Percentiles rank a stretch among this genome's conserved stretches.
These are phyloP conservation scores for Oryza nivara DNA, from an alignment of 176 grass and related monocot species.

Conservation along the genomic window DNA sequence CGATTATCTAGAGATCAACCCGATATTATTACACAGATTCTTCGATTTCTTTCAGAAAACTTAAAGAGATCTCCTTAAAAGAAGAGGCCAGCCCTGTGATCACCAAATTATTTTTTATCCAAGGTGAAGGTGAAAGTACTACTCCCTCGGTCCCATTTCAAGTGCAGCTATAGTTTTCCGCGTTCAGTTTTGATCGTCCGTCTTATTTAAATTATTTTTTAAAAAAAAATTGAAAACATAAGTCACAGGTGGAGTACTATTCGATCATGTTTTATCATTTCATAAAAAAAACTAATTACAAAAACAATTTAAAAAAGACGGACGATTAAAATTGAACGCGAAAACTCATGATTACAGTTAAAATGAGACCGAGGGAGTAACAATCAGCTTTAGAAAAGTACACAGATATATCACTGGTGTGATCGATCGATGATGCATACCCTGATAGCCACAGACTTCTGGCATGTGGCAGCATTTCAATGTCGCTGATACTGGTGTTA, in stretches of 20 bases:
- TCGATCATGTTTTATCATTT: too few relatives aligned
- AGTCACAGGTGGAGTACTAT: too few relatives aligned
- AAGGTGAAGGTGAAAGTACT: neutral
- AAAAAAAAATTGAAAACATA: too few relatives aligned
- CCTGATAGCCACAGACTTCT: neutral
- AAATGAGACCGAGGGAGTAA: too few relatives aligned
- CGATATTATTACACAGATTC: neutral
- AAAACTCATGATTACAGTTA: too few relatives aligned
- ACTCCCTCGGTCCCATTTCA: too few relatives aligned
- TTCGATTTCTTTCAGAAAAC: neutral
- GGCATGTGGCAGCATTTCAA: neutral
- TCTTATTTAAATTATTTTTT: too few relatives aligned
- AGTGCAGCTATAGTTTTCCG: accelerated
- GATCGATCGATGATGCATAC: neutral
- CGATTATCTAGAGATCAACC: neutral
- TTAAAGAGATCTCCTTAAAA: neutral
- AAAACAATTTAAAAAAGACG: too few relatives aligned
- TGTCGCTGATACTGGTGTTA: neutral
- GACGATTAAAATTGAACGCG: too few relatives aligned
- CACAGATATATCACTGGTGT: neutral
- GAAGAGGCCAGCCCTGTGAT: too few relatives aligned
- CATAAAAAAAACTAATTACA: too few relatives aligned
- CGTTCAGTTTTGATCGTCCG: too few relatives aligned
- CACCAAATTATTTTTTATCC: neutral
- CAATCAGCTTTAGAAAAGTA: neutral